Evolutionary conservation across 345 rosid species (phyloP), one percentile per base, ranked within the genome.

Genomic region (Rhodamnia rubescens): DNA sequence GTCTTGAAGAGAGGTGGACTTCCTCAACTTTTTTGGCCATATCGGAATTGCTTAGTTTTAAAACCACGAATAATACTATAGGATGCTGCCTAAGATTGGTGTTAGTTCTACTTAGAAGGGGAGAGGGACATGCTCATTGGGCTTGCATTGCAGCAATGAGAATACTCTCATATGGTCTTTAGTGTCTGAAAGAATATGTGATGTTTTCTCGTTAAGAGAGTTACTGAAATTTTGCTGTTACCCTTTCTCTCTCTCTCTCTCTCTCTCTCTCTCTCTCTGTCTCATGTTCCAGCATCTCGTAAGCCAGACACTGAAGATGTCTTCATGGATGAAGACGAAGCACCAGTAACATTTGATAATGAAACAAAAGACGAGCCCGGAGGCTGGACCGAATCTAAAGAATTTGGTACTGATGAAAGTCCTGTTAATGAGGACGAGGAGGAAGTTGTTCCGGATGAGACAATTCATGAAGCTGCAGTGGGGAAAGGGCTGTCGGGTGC

Each of bases 401-500:
- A 93, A 82, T 86, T 86, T 55, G 89, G 53, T 85, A 85, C 88
- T 85, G 95, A 90, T 89, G 95, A 90, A 84, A 89, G 83, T 58
- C 87, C 91, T 74, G 85, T 81, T 53, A n/a, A 89, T 85, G 92
- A 92, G 87, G 93, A 94, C 55, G 84, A 86, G 84, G 93, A 95
- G 88, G 95, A 93, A 82, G 64, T 93, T 84, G 91, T 91, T 86
- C 96, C 96, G 51, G 99, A 97, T 88, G 94, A 90, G 84, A 93
- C 92, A 13, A 93, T 96, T 91, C 99, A 95, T 86, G 99, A 96
- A 90, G 93, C 91, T 88, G 91, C 96, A 12, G 93, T 97, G 54
- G 99, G 99, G 42, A 96, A 88, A 93, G 99, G 99, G 84, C 90
- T 97, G 89, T 95, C 99, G 7, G 96, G 98, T 90, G 99, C 92